Evolutionary conservation across 768 basidiomycete species (phyloP).

Genomic region (Fomitopsis pulvina): DNA sequence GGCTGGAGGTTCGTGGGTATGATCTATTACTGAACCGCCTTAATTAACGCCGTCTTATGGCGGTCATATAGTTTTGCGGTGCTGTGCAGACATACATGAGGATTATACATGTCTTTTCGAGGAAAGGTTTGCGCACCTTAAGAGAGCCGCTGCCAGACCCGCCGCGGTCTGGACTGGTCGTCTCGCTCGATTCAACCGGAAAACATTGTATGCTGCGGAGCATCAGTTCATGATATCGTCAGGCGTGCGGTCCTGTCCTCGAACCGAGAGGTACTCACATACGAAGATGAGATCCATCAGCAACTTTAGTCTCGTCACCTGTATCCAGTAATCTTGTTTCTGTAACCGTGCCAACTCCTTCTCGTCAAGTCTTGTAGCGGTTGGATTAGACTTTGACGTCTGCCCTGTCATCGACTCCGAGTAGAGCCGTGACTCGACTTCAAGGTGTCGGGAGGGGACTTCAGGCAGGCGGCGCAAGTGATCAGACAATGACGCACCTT

Average conservation of each 20-base stretch:
- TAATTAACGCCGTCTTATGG: constrained; percentile 56
- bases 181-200: constrained; percentile 56
- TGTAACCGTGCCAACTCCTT: constrained; percentile 63
- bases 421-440: constrained; percentile 71
- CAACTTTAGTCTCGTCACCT: constrained; percentile 62
- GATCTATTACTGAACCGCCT: constrained; percentile 24
- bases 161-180: constrained; percentile 56
- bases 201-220: constrained; percentile 68
- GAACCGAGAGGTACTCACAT: constrained; percentile 42
- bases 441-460: background rate
- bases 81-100: constrained; percentile 29
- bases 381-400: constrained; percentile 63
- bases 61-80: constrained; percentile 70
- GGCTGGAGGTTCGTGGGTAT: background rate
- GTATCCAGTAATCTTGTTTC: constrained; percentile 73
- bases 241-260: constrained; percentile 7
- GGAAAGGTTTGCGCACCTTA: constrained; percentile 48
- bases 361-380: constrained; percentile 51
- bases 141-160: constrained; percentile 62
- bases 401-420: constrained; percentile 65
- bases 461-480: constrained; percentile 4
- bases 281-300: constrained; percentile 85
- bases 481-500: constrained; percentile 37
- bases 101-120: constrained; percentile 1
- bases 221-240: background rate